Percentiles rank a stretch among this genome's conserved stretches.
These are phyloP conservation scores for Sechiopsis laciniata DNA, from an alignment of 306 rosid genomes.

Conservation along the genomic window DNA sequence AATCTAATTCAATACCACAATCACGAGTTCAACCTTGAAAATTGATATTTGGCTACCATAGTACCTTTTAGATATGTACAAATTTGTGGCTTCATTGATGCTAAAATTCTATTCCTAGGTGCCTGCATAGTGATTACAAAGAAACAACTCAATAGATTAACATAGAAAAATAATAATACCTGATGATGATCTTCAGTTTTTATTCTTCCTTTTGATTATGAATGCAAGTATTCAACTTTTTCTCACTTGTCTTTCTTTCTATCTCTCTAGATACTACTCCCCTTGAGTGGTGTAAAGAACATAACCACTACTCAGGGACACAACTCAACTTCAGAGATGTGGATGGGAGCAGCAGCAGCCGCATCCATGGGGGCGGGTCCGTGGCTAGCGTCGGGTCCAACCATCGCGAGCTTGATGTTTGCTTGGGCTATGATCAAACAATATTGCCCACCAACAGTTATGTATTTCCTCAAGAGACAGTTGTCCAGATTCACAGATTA, in stretches of 20 bases:
- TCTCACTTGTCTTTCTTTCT: background rate
- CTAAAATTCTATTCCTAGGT: background rate
- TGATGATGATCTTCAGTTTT: too few relatives aligned
- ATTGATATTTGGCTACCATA: too few relatives aligned
- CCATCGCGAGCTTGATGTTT: slow-evolving; percentile 78
- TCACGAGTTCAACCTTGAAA: too few relatives aligned
- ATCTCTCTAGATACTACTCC: background rate
- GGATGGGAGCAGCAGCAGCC: background rate
- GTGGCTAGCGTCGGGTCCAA: slow-evolving; percentile 71
- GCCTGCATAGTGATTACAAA: background rate
- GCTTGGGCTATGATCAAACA: slow-evolving; percentile 72
- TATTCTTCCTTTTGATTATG: background rate
- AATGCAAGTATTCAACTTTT: background rate
- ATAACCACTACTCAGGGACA: slow-evolving; percentile 1
- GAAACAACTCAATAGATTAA: background rate
- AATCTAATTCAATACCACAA: too few relatives aligned
- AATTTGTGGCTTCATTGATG: too few relatives aligned
- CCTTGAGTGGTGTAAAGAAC: background rate
- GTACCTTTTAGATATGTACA: too few relatives aligned
- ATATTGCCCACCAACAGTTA: slow-evolving; percentile 43
- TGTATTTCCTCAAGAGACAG: slow-evolving; percentile 9
- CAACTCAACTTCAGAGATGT: slow-evolving; percentile 14
- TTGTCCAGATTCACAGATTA: slow-evolving; percentile 41
- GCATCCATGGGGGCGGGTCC: slow-evolving; percentile 1
- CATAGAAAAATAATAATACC: too few relatives aligned